These are phyloP conservation scores for Penicillium oxalicum DNA, from an alignment of 2,329 filamentous ascomycete genomes.

Conservation along the genomic window DNA sequence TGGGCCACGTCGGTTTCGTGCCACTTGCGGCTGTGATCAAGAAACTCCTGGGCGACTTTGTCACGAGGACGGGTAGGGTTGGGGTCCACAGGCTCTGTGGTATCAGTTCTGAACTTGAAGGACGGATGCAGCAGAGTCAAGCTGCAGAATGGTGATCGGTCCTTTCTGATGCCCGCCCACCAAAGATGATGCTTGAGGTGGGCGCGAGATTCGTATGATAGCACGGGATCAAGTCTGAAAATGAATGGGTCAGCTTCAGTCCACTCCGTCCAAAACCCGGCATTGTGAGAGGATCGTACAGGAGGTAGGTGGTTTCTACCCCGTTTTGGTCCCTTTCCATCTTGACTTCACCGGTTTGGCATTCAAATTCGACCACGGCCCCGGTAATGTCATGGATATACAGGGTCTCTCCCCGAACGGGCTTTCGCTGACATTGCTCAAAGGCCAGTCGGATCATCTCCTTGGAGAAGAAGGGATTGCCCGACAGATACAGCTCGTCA, in stretches of 20 bases:
- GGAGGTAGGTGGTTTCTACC: not conserved
- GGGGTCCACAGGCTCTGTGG: constrained; percentile 10
- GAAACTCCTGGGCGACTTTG: constrained; percentile 9
- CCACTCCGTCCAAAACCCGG: too few relatives aligned
- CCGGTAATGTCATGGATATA: constrained; percentile 11
- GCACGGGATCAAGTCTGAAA: constrained; percentile 1
- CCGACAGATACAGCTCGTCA: constrained; percentile 13
- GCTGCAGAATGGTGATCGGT: not conserved
- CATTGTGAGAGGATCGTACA: not conserved
- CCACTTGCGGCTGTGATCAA: constrained; percentile 14
- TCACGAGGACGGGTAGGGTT: not conserved
- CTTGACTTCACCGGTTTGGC: constrained; percentile 1
- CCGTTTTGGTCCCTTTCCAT: not conserved
- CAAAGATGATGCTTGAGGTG: constrained; percentile 6
- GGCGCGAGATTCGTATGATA: constrained; percentile 8
- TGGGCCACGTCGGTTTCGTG: constrained; percentile 14
- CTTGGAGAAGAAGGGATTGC: constrained; percentile 21
- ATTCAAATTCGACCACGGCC: constrained; percentile 5
- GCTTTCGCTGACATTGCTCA: constrained; percentile 9
- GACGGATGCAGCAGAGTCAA: not conserved
- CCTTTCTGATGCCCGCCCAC: not conserved
- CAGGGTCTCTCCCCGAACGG: constrained; percentile 13
- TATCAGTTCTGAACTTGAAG: constrained; percentile 10
- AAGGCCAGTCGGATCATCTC: constrained; percentile 2
- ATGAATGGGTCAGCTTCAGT: not conserved